Evolutionary conservation across 1,139 yeast genomes (phyloP).

Genomic region (Diutina siamensis): DNA sequence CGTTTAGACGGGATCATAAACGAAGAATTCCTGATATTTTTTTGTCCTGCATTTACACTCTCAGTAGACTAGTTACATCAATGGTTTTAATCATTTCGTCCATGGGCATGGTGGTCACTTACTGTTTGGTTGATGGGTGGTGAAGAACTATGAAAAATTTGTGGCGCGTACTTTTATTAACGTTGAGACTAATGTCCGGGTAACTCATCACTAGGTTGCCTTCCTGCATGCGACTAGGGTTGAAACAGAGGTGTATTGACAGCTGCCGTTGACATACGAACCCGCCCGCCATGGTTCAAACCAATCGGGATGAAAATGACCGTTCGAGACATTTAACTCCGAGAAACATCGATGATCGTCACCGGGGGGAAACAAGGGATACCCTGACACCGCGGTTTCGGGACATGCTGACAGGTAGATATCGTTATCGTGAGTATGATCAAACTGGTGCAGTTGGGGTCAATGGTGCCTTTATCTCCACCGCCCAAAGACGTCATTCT

Average conservation of each 20-base stretch:
- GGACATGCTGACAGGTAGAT: slow-evolving; percentile 4
- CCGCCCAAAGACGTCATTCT: neutral
- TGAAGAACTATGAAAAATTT: neutral
- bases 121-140: neutral
- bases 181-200: neutral
- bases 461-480: neutral
- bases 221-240: neutral
- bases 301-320: neutral
- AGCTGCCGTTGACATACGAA: too few relatives aligned
- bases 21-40: slow-evolving; percentile 8
- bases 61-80: slow-evolving; percentile 7
- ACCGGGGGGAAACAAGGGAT: neutral
- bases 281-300: slow-evolving; percentile 3
- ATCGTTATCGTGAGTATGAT: slow-evolving; percentile 2
- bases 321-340: neutral
- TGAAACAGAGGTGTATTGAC: too few relatives aligned
- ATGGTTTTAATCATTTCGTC: slow-evolving; percentile 7
- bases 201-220: neutral
- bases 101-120: neutral
- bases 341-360: neutral
- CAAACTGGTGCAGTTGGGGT: neutral
- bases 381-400: neutral
- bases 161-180: neutral
- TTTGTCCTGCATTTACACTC: slow-evolving; percentile 9
- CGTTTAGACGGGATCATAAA: slow-evolving; percentile 7